These are phyloP conservation scores for Purshia tridentata DNA, from an alignment of 306 rosid species.

Conservation along the genomic window DNA sequence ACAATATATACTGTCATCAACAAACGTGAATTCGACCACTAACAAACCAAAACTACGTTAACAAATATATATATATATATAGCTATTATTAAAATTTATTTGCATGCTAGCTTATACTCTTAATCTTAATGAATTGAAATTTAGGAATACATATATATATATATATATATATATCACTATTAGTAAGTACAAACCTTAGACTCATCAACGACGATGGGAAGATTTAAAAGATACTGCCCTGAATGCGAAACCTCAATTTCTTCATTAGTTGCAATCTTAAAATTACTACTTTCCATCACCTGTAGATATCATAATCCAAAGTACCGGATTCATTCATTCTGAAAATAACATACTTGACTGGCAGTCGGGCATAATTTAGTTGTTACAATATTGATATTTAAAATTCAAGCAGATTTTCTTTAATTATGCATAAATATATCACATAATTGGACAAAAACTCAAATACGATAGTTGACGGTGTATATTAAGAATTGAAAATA, in stretches of 20 bases:
- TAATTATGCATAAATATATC: no score
- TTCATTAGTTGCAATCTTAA: constrained; percentile 69
- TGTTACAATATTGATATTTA: no score
- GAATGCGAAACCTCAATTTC: constrained; percentile 85
- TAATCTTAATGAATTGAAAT: not conserved
- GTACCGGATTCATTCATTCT: no score
- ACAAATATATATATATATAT: constrained; percentile 3
- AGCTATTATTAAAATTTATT: not conserved
- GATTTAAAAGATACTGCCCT: constrained; percentile 92
- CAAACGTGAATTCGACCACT: constrained; percentile 26
- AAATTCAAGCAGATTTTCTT: no score
- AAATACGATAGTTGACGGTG: no score
- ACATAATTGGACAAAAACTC: no score
- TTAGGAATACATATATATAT: not conserved
- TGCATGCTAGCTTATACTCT: not conserved
- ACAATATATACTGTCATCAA: constrained; percentile 12
- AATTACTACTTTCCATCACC: constrained; percentile 97
- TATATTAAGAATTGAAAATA: not conserved
- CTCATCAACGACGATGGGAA: constrained; percentile 89
- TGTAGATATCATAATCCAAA: constrained; percentile 9
- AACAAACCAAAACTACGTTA: constrained; percentile 17
- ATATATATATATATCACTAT: no score
- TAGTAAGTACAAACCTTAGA: constrained; percentile 61
- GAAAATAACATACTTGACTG: no score
- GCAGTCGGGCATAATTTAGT: no score